Conservation (phyloP, 345 rosid genomes). For the Salix udensis region DNA sequence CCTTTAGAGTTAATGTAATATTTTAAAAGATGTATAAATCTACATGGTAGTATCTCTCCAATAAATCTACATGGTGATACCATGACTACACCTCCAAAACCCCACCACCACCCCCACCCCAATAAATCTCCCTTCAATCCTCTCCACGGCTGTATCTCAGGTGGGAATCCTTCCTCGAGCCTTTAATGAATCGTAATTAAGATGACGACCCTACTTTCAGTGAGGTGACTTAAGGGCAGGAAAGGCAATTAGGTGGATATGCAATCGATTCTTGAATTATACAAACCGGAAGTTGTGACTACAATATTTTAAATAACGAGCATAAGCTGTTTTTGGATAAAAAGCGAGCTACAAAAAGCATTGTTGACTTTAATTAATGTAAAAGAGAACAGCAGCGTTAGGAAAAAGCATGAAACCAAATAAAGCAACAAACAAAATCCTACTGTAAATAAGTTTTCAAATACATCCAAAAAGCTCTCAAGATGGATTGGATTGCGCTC, state of each 20-base stretch:
- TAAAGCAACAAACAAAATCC: constrained; percentile 4
- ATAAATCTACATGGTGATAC: no score
- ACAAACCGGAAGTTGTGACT: no score
- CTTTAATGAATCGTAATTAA: background rate
- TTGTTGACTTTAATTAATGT: background rate
- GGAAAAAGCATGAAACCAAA: constrained; percentile 12
- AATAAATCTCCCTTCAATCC: background rate
- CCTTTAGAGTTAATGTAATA: no score
- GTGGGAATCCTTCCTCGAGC: background rate
- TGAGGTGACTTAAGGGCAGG: background rate
- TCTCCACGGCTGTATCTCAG: background rate
- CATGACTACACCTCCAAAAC: background rate
- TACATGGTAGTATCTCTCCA: no score
- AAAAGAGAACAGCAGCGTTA: background rate
- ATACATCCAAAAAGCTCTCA: constrained; percentile 6
- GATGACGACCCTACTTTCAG: background rate
- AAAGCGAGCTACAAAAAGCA: background rate
- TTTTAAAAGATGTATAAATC: no score
- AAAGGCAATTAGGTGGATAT: no score
- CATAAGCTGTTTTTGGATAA: background rate
- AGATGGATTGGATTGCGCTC: background rate
- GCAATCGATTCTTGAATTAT: no score
- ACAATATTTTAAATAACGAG: background rate
- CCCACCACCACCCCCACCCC: background rate
- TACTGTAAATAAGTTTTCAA: constrained; percentile 7